Evolutionary conservation across 2,329 filamentous ascomycete genomes (phyloP).

Genomic region (Trichoderma gracile): DNA sequence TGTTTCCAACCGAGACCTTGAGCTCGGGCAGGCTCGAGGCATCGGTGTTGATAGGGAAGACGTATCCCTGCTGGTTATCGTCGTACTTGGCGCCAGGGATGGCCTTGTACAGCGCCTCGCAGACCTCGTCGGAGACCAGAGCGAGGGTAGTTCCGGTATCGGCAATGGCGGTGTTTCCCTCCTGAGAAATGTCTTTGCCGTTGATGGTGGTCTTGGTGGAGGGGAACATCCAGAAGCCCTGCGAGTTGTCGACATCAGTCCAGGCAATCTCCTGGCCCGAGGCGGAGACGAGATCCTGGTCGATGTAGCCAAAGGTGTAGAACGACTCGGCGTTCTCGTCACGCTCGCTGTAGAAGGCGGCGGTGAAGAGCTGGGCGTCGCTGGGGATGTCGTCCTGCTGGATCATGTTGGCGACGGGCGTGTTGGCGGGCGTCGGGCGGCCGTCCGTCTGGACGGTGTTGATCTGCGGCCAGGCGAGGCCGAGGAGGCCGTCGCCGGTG

Average conservation of each 20-base stretch:
- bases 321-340: slow-evolving; percentile 44
- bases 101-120: slow-evolving; percentile 50
- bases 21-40: slow-evolving; percentile 4
- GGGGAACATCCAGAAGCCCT: slow-evolving; percentile 62
- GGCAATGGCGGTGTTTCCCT: slow-evolving; percentile 52
- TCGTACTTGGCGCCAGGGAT: slow-evolving; percentile 47
- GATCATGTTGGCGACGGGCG: slow-evolving; percentile 56
- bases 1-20: slow-evolving; percentile 15
- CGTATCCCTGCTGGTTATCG: slow-evolving; percentile 45
- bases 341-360: slow-evolving; percentile 40
- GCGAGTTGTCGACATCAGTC: slow-evolving; percentile 60
- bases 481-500: slow-evolving; percentile 48
- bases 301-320: slow-evolving; percentile 74
- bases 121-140: slow-evolving; percentile 55
- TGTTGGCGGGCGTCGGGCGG: slow-evolving; percentile 48
- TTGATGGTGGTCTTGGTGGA: slow-evolving; percentile 31
- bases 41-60: slow-evolving; percentile 40
- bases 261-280: slow-evolving; percentile 64
- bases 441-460: slow-evolving; percentile 45
- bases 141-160: slow-evolving; percentile 66
- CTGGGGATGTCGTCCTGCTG: slow-evolving; percentile 44
- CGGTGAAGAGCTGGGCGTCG: slow-evolving; percentile 30
- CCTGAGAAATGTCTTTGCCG: slow-evolving; percentile 21
- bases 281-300: slow-evolving; percentile 55
- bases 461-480: slow-evolving; percentile 45